Conservation (phyloP, 2,329 filamentous ascomycete genomes). For the Penicillium sp. region DNA sequence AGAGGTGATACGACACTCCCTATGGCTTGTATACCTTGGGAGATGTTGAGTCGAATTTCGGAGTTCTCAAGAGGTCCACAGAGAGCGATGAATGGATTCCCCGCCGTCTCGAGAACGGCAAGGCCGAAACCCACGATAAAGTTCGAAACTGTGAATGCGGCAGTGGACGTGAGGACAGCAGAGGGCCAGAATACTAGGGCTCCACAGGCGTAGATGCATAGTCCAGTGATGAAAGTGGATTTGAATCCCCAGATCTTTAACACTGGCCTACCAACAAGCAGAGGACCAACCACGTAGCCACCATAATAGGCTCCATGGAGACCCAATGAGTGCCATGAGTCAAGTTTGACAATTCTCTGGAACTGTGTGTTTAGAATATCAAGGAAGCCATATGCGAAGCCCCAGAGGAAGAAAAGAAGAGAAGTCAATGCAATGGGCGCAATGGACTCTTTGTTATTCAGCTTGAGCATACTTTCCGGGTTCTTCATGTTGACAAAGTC, state of each 20-base stretch:
- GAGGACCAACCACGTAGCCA: conserved; percentile 57
- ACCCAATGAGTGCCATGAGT: conserved; percentile 40
- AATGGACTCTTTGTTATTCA: conserved; percentile 57
- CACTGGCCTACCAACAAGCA: conserved; percentile 54
- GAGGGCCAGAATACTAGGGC: conserved; percentile 64
- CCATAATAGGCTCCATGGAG: conserved; percentile 61
- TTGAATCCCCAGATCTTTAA: conserved; percentile 63
- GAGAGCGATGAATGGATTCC: conserved; percentile 62
- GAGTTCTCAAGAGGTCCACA: conserved; percentile 61
- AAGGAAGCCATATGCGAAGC: conserved; percentile 82
- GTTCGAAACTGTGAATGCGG: conserved; percentile 61
- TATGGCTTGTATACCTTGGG: conserved; percentile 61
- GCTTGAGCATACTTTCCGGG: conserved; percentile 58
- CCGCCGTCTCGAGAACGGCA: conserved; percentile 59
- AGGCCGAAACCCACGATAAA: conserved; percentile 62
- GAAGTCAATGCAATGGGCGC: conserved; percentile 65
- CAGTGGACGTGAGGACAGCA: conserved; percentile 60
- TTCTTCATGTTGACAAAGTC: conserved; percentile 61
- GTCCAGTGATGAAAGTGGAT: conserved; percentile 58
- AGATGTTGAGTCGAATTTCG: conserved; percentile 60
- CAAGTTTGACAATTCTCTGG: conserved; percentile 47
- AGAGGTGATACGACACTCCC: conserved; percentile 60
- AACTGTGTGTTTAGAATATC: conserved; percentile 72
- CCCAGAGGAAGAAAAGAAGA: conserved; percentile 84
- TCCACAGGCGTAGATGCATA: conserved; percentile 62